A percentile compares a stretch with the other conserved stretches of the same genome.
Conservation (phyloP, 1,284 basidiomycete species). For the Hortiboletus rubellus region DNA sequence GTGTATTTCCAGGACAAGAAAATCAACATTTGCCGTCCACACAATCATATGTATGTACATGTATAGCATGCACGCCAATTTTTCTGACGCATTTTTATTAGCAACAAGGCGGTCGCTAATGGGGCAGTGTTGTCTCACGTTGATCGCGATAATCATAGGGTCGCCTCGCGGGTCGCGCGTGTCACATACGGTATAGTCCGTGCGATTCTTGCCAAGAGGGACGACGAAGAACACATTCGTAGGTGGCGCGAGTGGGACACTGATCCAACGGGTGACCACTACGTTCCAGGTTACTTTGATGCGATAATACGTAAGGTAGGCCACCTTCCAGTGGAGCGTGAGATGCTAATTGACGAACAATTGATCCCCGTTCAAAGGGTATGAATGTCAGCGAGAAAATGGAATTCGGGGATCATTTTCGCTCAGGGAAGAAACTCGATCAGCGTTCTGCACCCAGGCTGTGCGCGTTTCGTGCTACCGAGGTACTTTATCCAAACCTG, state of each 20-base stretch:
- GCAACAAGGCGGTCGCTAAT: slow-evolving; percentile 53
- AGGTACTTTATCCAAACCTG: background rate
- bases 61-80: background rate
- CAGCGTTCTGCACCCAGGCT: slow-evolving; percentile 7
- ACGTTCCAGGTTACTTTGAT: slow-evolving; percentile 3
- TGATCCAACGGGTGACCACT: background rate
- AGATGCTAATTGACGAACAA: background rate
- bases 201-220: no score
- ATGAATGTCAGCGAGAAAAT: slow-evolving; percentile 1
- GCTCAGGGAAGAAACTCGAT: background rate
- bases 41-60: slow-evolving; percentile 18
- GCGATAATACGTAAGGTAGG: background rate
- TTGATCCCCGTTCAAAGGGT: background rate
- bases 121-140: slow-evolving; percentile 51
- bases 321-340: no score
- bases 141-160: slow-evolving; percentile 27
- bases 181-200: slow-evolving; percentile 33
- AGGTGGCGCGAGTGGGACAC: slow-evolving; percentile 2
- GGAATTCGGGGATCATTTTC: slow-evolving; percentile 8
- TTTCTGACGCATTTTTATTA: slow-evolving; percentile 16
- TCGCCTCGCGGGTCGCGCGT: slow-evolving; percentile 24
- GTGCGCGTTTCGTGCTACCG: slow-evolving; percentile 4
- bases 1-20: slow-evolving; percentile 23
- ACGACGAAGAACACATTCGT: background rate
- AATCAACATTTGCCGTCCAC: slow-evolving; percentile 30